Percentiles rank a stretch among this genome's conserved stretches.
These are phyloP conservation scores for Hemileccinum impolitum DNA, from an alignment of 768 basidiomycete genomes.

Conservation along the genomic window DNA sequence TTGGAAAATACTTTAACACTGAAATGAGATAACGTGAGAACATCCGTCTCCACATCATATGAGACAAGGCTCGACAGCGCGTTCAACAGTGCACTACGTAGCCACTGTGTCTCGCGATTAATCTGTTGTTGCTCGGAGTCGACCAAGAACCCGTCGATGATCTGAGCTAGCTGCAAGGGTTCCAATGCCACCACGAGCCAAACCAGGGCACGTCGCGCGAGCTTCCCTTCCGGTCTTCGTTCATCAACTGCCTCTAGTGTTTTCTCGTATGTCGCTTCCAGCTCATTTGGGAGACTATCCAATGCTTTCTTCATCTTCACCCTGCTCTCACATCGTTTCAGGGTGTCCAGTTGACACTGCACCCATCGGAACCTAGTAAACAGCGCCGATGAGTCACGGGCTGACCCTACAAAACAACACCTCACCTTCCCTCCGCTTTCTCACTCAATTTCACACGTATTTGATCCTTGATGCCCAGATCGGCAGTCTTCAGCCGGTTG, in stretches of 20 bases:
- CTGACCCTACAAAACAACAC: neutral
- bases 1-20: neutral
- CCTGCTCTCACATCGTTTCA: neutral
- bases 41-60: neutral
- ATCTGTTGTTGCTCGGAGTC: neutral
- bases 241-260: neutral
- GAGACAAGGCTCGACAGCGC: neutral
- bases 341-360: conserved; percentile 3
- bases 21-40: neutral
- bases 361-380: conserved; percentile 2
- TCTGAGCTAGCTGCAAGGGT: neutral
- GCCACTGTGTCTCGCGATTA: too few species aligned
- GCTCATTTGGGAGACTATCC: neutral
- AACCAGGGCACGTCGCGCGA: neutral
- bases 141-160: neutral
- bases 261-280: conserved; percentile 2
- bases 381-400: neutral
- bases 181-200: neutral
- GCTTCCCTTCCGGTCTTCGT: neutral
- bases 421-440: conserved; percentile 3
- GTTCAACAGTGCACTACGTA: neutral
- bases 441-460: neutral
- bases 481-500: neutral
- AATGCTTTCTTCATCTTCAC: neutral
- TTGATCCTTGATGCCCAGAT: neutral